A percentile compares a stretch with the other conserved stretches of the same genome.
These are phyloP conservation scores for Pyronema domesticum DNA, from an alignment of 495 filamentous ascomycete species.

Conservation along the genomic window DNA sequence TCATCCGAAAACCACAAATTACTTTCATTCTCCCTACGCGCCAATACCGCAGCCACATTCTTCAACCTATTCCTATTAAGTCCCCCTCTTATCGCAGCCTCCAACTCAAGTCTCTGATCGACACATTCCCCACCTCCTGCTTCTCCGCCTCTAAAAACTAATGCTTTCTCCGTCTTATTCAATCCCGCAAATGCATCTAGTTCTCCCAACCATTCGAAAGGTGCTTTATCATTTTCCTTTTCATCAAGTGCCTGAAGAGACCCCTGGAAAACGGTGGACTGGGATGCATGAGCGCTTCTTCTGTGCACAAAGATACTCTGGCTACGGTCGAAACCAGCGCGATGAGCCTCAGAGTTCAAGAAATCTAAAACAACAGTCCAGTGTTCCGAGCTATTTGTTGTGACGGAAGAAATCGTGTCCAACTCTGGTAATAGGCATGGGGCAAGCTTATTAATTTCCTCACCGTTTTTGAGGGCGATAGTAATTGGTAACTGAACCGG, in stretches of 20 bases:
- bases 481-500: constrained; percentile 57
- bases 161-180: constrained; percentile 55
- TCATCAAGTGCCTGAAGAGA: constrained; percentile 48
- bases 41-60: constrained; percentile 62
- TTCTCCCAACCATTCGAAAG: constrained; percentile 62
- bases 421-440: constrained; percentile 79
- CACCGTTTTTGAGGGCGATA: constrained; percentile 35
- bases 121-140: constrained; percentile 39
- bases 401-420: constrained; percentile 44
- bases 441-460: constrained; percentile 31
- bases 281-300: constrained; percentile 50
- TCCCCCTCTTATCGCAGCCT: constrained; percentile 40
- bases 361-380: constrained; percentile 81
- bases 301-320: constrained; percentile 69
- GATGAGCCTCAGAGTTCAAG: constrained; percentile 40
- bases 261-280: constrained; percentile 54
- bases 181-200: constrained; percentile 44
- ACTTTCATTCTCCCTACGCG: constrained; percentile 29
- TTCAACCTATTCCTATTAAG: constrained; percentile 50
- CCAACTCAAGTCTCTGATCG: constrained; percentile 57
- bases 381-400: constrained; percentile 51
- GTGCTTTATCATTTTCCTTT: constrained; percentile 26
- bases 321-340: constrained; percentile 51
- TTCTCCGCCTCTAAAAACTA: constrained; percentile 44
- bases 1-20: constrained; percentile 27